phyloP scores from a whole-genome alignment of 2,329 filamentous ascomycete genomes.

The Talaromyces sp. region DNA sequence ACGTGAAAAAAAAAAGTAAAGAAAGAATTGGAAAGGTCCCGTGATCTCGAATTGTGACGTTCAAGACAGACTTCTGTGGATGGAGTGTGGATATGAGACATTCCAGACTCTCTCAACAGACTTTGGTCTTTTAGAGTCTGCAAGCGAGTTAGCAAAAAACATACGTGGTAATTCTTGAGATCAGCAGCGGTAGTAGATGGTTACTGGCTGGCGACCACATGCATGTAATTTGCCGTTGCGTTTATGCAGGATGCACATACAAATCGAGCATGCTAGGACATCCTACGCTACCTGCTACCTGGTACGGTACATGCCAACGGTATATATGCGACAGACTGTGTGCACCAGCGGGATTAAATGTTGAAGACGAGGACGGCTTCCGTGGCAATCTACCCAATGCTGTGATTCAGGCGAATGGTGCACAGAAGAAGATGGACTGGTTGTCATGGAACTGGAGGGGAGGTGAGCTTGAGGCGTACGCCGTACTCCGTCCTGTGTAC shows the following conservation, averaged over 20 bases:
- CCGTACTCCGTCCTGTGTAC: background rate
- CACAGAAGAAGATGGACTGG: background rate
- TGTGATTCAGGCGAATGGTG: background rate
- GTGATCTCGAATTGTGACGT: slow-evolving; percentile 11
- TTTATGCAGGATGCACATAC: background rate
- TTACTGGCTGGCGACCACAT: background rate
- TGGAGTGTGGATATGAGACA: background rate
- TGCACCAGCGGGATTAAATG: background rate
- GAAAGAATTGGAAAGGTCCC: slow-evolving; percentile 13
- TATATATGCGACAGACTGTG: background rate
- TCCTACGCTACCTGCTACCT: background rate
- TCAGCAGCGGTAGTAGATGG: background rate
- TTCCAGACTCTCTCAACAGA: background rate
- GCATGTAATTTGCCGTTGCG: background rate
- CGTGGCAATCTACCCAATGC: background rate
- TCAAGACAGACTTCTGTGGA: background rate
- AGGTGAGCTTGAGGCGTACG: background rate
- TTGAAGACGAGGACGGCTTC: background rate
- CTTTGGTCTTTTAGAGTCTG: background rate
- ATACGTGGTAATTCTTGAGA: slow-evolving; percentile 1
- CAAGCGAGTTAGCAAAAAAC: background rate
- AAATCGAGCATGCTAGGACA: background rate
- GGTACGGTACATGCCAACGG: background rate
- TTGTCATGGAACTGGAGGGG: background rate
- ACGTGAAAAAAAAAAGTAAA: slow-evolving; percentile 13